These are phyloP conservation scores for Phytomonas francai DNA, from an alignment of 208 protist genomes.

Conservation along the genomic window DNA sequence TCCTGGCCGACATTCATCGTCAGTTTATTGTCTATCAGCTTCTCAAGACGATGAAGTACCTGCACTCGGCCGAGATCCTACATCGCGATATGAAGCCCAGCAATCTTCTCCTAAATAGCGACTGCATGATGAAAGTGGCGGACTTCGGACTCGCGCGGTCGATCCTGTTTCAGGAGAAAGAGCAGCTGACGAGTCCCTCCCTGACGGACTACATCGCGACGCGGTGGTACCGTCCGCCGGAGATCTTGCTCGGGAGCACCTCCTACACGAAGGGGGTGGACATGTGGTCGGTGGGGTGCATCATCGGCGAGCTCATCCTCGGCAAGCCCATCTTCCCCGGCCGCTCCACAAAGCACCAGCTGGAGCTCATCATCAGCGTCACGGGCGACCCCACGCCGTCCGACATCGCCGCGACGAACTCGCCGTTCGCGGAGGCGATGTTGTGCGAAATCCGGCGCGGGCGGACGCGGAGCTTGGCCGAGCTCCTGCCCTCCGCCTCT, in stretches of 20 bases:
- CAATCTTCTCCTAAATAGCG: conserved; percentile 85
- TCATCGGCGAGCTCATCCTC: conserved; percentile 93
- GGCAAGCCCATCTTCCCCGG: conserved; percentile 95
- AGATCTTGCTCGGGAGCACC: conserved; percentile 95
- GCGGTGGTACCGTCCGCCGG: conserved; percentile 97
- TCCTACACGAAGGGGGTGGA: conserved; percentile 96
- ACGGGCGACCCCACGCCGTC: conserved; percentile 75
- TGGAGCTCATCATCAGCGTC: conserved; percentile 94
- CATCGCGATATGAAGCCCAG: conserved; percentile 94
- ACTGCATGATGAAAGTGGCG: conserved; percentile 95
- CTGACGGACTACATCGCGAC: conserved; percentile 95
- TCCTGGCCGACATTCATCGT: conserved; percentile 95
- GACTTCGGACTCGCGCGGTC: conserved; percentile 97
- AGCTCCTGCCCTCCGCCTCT: conserved; percentile 89
- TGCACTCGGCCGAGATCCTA: conserved; percentile 89
- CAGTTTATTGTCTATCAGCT: conserved; percentile 97
- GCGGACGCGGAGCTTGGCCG: conserved; percentile 55
- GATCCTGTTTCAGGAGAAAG: conserved; percentile 82
- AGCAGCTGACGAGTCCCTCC: conserved; percentile 75
- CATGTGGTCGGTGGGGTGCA: conserved; percentile 98
- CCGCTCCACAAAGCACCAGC: conserved; percentile 95
- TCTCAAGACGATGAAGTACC: conserved; percentile 95
- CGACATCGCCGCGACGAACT: conserved; percentile 93
- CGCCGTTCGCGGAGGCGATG: conserved; percentile 93
- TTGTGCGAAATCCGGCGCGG: conserved; percentile 77